phyloP scores from a whole-genome alignment of 805 yeast genomes.

The Yamadazyma endophytica region DNA sequence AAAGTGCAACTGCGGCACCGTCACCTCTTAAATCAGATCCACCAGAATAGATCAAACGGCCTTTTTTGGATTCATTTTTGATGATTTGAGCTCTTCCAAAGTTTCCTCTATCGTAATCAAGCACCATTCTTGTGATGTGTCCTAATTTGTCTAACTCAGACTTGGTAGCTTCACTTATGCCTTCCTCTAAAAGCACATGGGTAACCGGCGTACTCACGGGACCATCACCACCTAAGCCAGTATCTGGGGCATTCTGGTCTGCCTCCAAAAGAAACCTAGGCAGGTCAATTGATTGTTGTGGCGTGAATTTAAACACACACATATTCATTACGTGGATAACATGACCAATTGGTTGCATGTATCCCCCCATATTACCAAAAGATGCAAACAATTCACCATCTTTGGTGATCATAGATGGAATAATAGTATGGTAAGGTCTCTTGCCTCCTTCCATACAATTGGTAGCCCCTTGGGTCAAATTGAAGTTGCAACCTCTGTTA shows the following conservation, averaged over 20 bases:
- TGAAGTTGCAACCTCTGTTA: conserved; percentile 75
- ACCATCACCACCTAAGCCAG: conserved; percentile 59
- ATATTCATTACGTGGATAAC: conserved; percentile 71
- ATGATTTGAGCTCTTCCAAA: conserved; percentile 78
- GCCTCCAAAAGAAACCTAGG: conserved; percentile 69
- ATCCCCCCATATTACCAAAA: conserved; percentile 86
- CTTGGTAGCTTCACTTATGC: conserved; percentile 46
- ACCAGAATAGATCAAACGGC: conserved; percentile 51
- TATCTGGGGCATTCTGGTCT: conserved; percentile 31
- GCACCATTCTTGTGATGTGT: conserved; percentile 46
- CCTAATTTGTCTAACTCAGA: conserved; percentile 49
- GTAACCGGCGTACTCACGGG: conserved; percentile 61
- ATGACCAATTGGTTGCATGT: conserved; percentile 83
- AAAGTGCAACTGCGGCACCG: conserved; percentile 62
- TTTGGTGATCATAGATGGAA: conserved; percentile 72
- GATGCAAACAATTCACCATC: conserved; percentile 54
- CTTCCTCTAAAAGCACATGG: conserved; percentile 61
- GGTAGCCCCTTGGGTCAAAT: conserved; percentile 49
- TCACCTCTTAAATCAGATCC: conserved; percentile 86
- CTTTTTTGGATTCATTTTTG: conserved; percentile 39
- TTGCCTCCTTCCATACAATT: conserved; percentile 67
- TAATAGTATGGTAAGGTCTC: conserved; percentile 78
- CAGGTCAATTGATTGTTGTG: conserved; percentile 72
- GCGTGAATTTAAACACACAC: conserved; percentile 56
- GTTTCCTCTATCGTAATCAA: conserved; percentile 38